Evolutionary conservation across 2,329 filamentous ascomycete species (phyloP), one percentile per base, ranked within the genome.

Genomic region (Stemphylium beticola): DNA sequence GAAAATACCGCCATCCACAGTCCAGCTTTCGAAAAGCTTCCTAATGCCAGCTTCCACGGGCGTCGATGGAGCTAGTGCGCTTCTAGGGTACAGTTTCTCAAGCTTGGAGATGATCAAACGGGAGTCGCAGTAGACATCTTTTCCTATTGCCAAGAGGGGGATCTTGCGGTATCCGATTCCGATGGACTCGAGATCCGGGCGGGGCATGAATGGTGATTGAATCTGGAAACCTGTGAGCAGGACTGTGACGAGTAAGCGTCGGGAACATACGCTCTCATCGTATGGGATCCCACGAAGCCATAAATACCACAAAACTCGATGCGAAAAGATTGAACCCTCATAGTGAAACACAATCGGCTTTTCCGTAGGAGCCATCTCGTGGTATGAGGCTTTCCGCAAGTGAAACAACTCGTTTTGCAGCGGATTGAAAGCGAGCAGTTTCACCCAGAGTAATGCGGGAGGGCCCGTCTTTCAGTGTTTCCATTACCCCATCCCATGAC

Each of bases 331-430:
- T 10, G 87, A 90, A 65, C 78, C 81, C 0, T 78, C 69, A 69
- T 91, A 91, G 72, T 89, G 86, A 71, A 87, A 90, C 1, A 91
- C 67, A 7, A 89, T 77, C 17, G 88, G 81, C n/a, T 74, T 74
- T 43, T 78, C 76, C 4, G 52, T 34, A 5, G 57, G 43, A 1
- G 62, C 32, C 67, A 71, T 69, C 0, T 32, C 11, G n/a, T 4
- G 11, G 6, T 24, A n/a, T 29, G 11, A 3, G 11, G 22, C n/a
- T n/a, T 20, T n/a, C 14, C 20, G 12, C 18, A 4, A 22, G 9
- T 6, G 38, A 29, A 4, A 11, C 11, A 4, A 24, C 40, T 14
- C 15, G 9, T 33, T 3, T 11, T 17, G 12, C 6, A 10, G 10
- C n/a, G 15, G 9, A 14, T 49, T 4, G 11, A 9, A 20, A 38